Conservation (phyloP, 2,329 filamentous ascomycete species). For the Nakataea oryzae region DNA sequence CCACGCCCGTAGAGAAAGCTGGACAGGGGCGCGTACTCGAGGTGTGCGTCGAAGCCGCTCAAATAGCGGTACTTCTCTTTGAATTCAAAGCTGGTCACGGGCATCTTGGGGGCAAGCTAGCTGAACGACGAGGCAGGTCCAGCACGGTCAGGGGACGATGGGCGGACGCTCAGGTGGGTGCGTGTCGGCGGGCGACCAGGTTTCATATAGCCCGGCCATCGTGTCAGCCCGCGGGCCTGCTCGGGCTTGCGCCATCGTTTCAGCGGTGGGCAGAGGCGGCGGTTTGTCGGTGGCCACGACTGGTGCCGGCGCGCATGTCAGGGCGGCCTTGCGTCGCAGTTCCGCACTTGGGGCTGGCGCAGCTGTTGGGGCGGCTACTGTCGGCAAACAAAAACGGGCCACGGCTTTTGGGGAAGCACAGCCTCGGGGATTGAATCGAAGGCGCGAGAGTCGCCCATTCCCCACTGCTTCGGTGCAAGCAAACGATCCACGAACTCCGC, state of each 20-base stretch:
- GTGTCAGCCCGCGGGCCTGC: background rate
- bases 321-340: background rate
- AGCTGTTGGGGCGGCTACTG: background rate
- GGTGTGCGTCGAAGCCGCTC: slow-evolving; percentile 66
- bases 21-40: slow-evolving; percentile 46
- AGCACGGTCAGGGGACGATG: background rate
- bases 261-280: background rate
- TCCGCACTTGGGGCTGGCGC: background rate
- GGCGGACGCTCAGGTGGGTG: background rate
- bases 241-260: background rate
- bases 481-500: background rate
- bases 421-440: background rate
- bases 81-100: slow-evolving; percentile 34
- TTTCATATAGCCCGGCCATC: background rate
- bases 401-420: background rate
- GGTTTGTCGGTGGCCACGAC: background rate
- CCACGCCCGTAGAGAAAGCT: background rate
- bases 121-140: background rate
- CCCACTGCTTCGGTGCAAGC: background rate
- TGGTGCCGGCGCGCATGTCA: background rate
- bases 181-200: background rate
- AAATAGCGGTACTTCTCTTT: slow-evolving; percentile 59
- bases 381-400: background rate
- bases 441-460: no score
- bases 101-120: slow-evolving; percentile 24